These are phyloP conservation scores for Hibiscus tridactylites DNA, from an alignment of 345 rosid genomes.

Conservation along the genomic window DNA sequence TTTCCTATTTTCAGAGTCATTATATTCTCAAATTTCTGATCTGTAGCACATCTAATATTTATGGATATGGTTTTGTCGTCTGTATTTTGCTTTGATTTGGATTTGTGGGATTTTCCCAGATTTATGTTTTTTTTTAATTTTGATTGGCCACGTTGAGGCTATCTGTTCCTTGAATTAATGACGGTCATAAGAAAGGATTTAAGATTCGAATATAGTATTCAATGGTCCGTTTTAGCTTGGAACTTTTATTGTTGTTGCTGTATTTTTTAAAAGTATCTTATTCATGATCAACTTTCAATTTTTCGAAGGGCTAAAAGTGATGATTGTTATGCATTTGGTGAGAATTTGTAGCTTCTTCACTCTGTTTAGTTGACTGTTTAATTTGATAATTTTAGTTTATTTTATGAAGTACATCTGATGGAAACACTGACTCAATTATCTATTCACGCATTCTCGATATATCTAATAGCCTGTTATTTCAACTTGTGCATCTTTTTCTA, in stretches of 20 bases:
- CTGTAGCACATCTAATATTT: neutral
- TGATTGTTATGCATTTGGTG: neutral
- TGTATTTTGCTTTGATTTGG: conserved; percentile 8
- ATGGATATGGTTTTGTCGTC: conserved; percentile 6
- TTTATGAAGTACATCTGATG: neutral
- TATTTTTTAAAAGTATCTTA: neutral
- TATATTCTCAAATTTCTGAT: neutral
- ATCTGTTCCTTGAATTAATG: neutral
- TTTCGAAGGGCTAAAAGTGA: neutral
- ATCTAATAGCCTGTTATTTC: neutral
- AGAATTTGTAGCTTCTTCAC: neutral
- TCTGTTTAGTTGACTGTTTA: too few species aligned
- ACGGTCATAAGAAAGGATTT: neutral
- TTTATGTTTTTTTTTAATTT: neutral
- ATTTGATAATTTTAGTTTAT: neutral
- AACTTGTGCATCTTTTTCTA: too few species aligned
- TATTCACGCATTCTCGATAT: neutral
- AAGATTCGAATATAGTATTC: neutral
- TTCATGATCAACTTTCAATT: neutral
- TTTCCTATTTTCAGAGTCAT: neutral
- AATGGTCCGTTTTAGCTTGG: neutral
- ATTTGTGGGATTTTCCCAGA: neutral
- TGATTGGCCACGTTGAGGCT: neutral
- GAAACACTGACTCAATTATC: neutral
- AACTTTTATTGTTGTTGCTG: neutral